phyloP scores from a whole-genome alignment of 768 basidiomycete species.

The Russula brevipes region DNA sequence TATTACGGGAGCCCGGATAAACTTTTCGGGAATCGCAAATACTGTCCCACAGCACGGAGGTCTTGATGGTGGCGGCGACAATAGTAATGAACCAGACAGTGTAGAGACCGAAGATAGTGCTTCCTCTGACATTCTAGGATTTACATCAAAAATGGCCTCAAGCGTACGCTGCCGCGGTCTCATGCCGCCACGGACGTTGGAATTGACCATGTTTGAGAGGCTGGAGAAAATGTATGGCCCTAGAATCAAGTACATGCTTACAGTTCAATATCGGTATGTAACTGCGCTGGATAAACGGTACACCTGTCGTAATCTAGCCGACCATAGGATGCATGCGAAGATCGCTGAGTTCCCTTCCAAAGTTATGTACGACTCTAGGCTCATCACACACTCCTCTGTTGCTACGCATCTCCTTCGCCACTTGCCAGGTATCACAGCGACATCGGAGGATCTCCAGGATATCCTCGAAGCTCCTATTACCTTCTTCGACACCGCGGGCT shows the following conservation, averaged over 20 bases:
- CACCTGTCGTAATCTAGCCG: neutral
- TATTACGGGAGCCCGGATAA: neutral
- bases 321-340: conserved; percentile 71
- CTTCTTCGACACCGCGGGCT: conserved; percentile 93
- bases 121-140: neutral
- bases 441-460: conserved; percentile 62
- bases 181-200: conserved; percentile 64
- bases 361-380: conserved; percentile 67
- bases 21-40: neutral
- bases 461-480: conserved; percentile 71
- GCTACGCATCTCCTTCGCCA: conserved; percentile 66
- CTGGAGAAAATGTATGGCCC: conserved; percentile 85
- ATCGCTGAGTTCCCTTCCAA: conserved; percentile 85
- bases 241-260: conserved; percentile 78
- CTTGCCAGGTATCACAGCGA: conserved; percentile 48
- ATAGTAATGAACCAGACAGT: neutral
- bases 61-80: neutral
- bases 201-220: conserved; percentile 88
- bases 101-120: neutral
- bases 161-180: conserved; percentile 30
- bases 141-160: neutral
- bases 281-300: neutral
- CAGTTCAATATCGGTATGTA: conserved; percentile 79
- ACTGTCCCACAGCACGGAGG: neutral
- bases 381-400: conserved; percentile 69